Evolutionary conservation across 1,284 basidiomycete species (phyloP), one percentile per base, ranked within the genome.

Genomic region (Exobasidium rhododendri): DNA sequence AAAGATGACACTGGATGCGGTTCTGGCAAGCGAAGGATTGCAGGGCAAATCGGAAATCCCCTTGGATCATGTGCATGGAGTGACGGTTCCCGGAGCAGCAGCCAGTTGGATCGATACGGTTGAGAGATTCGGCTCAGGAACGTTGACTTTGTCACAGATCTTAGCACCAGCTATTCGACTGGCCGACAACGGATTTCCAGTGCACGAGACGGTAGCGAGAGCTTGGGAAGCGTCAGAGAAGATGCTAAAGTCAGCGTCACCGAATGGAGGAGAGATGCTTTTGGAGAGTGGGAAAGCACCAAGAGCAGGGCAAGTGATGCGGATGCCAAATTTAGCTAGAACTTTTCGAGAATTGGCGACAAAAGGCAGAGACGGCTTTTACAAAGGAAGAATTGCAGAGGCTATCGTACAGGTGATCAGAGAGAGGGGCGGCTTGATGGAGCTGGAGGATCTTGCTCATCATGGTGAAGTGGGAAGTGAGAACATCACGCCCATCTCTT

Each of bases 51-150:
- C 22, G 28, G 20, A 50, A 50, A 79, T 82, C 31, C 78, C 77
- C 13, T 58, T 69, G 14, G 68, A 62, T 60, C 75, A 75, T 67
- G 81, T 94, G 44, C 94, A 94, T 78, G 85, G 88, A 13, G 93
- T 93, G 4, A 97, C 94, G 0, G 92, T 97, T 2, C 94, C 94
- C 64, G 92, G 94, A 51, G 89, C 91, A 20, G 90, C 93, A 0
- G 91, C 92, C 22, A 91, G 91, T 11, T 97, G 94, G 93, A 84
- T 90, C 31, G 94, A 96, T 79, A 90, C 92, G 0, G 84, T 96
- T 51, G 85, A 89, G 61, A 83, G 84, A 56, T 87, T 96, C 60
- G 94, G 94, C 11, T 90, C 86, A 66, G 89, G 91, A n/a, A 89
- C 86, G 58, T 75, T 97, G 1, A 85, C 84, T 4, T 80, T 94